phyloP scores from a whole-genome alignment of 2,329 filamentous ascomycete species.

The Ceratocystis eucalypticola region DNA sequence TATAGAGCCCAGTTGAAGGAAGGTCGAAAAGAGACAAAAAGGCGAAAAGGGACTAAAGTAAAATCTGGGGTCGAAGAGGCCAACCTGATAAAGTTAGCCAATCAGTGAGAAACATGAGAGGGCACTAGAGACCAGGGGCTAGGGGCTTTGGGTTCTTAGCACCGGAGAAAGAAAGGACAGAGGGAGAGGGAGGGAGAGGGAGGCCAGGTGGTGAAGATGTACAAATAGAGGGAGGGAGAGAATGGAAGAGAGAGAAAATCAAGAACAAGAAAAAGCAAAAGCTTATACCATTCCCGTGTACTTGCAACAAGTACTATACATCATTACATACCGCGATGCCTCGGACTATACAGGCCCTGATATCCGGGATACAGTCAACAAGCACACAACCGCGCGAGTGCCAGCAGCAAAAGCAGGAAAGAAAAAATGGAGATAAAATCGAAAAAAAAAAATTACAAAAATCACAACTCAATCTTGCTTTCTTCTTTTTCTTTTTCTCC shows the following conservation, averaged over 20 bases:
- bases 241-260: not conserved
- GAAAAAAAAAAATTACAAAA: not conserved
- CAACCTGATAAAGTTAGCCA: not conserved
- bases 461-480: not conserved
- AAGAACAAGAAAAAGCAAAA: not conserved
- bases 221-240: not conserved
- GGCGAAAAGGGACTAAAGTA: constrained; percentile 12
- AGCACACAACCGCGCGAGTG: not conserved
- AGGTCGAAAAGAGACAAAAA: constrained; percentile 5
- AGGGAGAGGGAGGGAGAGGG: not conserved
- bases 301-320: constrained; percentile 4
- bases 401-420: not conserved
- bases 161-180: not conserved
- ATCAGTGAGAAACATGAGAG: not conserved
- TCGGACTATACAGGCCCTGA: not conserved
- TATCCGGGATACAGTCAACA: constrained; percentile 1
- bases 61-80: constrained; percentile 17
- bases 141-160: not conserved
- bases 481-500: not conserved
- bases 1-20: constrained; percentile 2
- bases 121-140: not conserved
- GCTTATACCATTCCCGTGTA: not conserved
- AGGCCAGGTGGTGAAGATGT: too few relatives aligned
- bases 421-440: not conserved
- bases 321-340: not conserved